Evolutionary conservation across 2,329 filamentous ascomycete genomes (phyloP), one percentile per base, ranked within the genome.

Genomic region (Neoascochyta sp.): DNA sequence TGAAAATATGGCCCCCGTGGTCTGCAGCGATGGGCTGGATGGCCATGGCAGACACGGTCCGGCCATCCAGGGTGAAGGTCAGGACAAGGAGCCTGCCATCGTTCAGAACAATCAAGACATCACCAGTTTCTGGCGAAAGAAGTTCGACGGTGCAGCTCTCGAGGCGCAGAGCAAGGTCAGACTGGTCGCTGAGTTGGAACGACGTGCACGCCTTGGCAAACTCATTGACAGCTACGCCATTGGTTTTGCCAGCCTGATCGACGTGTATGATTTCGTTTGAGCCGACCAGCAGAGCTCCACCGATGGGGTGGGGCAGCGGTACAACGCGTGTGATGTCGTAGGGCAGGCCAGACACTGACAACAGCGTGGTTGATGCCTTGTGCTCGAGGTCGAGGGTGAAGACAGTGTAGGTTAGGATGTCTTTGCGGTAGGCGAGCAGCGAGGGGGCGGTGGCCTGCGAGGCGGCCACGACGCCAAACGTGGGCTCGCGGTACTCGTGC

Each of bases 401-500:
- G 40, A 98, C 90, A 55, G 88, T 88, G 66, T 95, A 98, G 11
- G 81, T 83, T 26, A 95, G 70, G 47, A 86, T 78, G 58, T 98
- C 92, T 54, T 83, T 92, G 43, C 87, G 78, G 52, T 88, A 84
- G 41, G 75, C 67, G 15, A 81, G 65, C 30, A 96, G 70, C 3
- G 86, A 81, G 32, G 75, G 73, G n/a, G 88, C 89, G 9, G 82
- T 78, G 19, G 81, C 73, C 42, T 78, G 70, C 29, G 80, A 81
- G 2, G 89, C 86, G 25, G 87, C 92, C 22, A 98, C 72, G 39
- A 98, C 89, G 34, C 90, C 92, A 67, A 98, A 95, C 0, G 92
- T 98, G 9, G 92, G 90, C 64, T 96, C 92, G 62, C 92, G 82
- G 64, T 98, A 98, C 68, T 96, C 90, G 73, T 96, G 79, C 45